Evolutionary conservation across 352 stramenopile genomes (phyloP), one percentile per base, ranked within the genome.

Genomic region (Pythium dissimile): DNA sequence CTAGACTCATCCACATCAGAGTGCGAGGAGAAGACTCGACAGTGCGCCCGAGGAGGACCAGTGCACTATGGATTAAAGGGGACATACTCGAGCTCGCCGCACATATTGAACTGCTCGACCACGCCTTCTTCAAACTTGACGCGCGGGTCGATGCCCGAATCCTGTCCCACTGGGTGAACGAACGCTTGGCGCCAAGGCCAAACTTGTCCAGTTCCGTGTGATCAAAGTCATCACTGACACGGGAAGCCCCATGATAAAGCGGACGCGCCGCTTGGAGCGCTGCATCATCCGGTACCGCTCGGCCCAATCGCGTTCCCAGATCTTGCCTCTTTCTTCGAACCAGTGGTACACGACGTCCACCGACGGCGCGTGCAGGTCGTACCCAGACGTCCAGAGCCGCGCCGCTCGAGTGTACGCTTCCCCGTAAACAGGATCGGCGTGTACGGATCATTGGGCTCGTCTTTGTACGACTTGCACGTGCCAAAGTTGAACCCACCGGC

Each of bases 401-500:
- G 78, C 65, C 0, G 78, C 79, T 27, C 79, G 75, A 21, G 77
- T 84, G 68, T 87, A 89, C 52, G 89, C 81, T 50, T 91, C 78
- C 28, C 81, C 81, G 30, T 88, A 77, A 89, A 91, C 13, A 91
- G 62, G 42, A 77, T 88, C 27, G 76, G 81, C 13, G 81, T 89
- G 57, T 87, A 72, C 24, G 81, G 81, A 56, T 91, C 81, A 50
- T 84, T 88, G 23, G 78, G 81, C 48, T 88, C 73, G 37, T 85
- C 72, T 46, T 79, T 80, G 9, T 64, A 73, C 46, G 83, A 71
- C 23, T 62, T 68, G 62, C 81, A 88, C 28, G 69, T 67, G 44
- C 78, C 78, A 63, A 91, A 89, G 54, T 88, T 88, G 69, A 91
- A 91, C 34, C 80, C 80, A 13, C 75, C 78, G 8, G 80, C 80